Evolutionary conservation across 345 rosid genomes (phyloP).

Genomic region (Salix brachista): DNA sequence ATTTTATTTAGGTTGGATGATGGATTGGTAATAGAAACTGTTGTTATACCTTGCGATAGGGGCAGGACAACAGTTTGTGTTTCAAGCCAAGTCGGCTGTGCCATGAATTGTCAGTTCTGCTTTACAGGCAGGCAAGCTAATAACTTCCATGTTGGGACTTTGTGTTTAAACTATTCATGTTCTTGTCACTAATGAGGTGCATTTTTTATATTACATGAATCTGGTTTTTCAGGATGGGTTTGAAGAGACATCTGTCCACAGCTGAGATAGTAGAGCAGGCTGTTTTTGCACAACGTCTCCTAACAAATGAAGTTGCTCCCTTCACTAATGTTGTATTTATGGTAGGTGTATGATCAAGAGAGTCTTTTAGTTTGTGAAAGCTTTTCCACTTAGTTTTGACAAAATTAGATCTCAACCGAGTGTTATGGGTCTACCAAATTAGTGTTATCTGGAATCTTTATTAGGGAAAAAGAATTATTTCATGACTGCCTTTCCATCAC

Average conservation of each 20-base stretch:
- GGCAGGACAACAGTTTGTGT: conserved; percentile 90
- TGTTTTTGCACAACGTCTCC: conserved; percentile 61
- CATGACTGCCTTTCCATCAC: neutral
- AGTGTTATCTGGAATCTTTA: neutral
- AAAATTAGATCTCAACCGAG: neutral
- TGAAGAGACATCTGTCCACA: conserved; percentile 71
- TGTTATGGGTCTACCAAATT: neutral
- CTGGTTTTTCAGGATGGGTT: conserved; percentile 63
- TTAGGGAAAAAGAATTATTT: neutral
- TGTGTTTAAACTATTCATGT: neutral
- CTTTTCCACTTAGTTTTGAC: neutral
- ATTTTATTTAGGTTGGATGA: conserved; percentile 78
- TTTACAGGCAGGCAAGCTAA: conserved; percentile 70
- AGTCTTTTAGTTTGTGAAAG: neutral
- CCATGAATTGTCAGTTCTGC: conserved; percentile 97
- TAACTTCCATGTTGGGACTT: conserved; percentile 1
- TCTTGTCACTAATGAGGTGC: neutral
- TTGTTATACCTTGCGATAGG: conserved; percentile 78
- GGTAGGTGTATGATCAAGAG: conserved; percentile 42
- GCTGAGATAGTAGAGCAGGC: conserved; percentile 95
- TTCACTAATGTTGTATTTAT: conserved; percentile 87
- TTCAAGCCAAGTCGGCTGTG: conserved; percentile 92
- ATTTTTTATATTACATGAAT: neutral
- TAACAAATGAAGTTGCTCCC: conserved; percentile 58
- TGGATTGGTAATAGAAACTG: conserved; percentile 76